phyloP scores from a whole-genome alignment of 1,139 yeast genomes.

The Hyphopichia burtonii region DNA sequence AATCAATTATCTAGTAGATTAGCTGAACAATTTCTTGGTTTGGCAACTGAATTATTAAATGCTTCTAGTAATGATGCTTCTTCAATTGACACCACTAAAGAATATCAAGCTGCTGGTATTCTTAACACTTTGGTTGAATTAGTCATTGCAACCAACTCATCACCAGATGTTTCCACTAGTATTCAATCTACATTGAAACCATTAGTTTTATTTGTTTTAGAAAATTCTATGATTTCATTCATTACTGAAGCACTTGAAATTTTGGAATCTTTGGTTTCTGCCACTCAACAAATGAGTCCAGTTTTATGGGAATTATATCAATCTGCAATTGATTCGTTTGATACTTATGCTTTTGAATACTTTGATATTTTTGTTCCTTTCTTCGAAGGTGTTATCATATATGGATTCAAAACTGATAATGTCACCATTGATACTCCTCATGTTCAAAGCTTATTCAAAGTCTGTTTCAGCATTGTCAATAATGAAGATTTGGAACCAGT shows the following conservation, averaged over 20 bases:
- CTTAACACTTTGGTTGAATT: slow-evolving; percentile 52
- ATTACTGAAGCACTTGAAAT: slow-evolving; percentile 50
- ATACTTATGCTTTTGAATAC: slow-evolving; percentile 53
- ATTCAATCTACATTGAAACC: slow-evolving; percentile 42
- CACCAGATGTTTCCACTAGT: slow-evolving; percentile 42
- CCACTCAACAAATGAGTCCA: slow-evolving; percentile 43
- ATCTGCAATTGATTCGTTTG: slow-evolving; percentile 45
- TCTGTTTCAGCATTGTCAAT: slow-evolving; percentile 37
- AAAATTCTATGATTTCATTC: slow-evolving; percentile 48
- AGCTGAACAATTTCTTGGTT: slow-evolving; percentile 44
- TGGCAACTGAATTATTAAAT: slow-evolving; percentile 46
- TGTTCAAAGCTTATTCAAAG: slow-evolving; percentile 38
- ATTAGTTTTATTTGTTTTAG: slow-evolving; percentile 45
- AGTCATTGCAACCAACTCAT: slow-evolving; percentile 50
- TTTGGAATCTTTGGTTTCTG: slow-evolving; percentile 46
- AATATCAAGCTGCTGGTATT: slow-evolving; percentile 52
- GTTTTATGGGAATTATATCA: slow-evolving; percentile 48
- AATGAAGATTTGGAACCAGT: slow-evolving; percentile 40
- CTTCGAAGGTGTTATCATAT: slow-evolving; percentile 47
- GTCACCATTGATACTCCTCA: slow-evolving; percentile 36
- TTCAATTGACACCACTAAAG: slow-evolving; percentile 41
- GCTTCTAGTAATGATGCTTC: slow-evolving; percentile 22
- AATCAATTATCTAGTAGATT: slow-evolving; percentile 47
- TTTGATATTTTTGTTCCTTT: slow-evolving; percentile 50
- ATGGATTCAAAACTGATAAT: slow-evolving; percentile 41